A percentile compares a stretch with the other conserved stretches of the same genome.
phyloP scores from a whole-genome alignment of 495 filamentous ascomycete species.

The Platismatia glauca region DNA sequence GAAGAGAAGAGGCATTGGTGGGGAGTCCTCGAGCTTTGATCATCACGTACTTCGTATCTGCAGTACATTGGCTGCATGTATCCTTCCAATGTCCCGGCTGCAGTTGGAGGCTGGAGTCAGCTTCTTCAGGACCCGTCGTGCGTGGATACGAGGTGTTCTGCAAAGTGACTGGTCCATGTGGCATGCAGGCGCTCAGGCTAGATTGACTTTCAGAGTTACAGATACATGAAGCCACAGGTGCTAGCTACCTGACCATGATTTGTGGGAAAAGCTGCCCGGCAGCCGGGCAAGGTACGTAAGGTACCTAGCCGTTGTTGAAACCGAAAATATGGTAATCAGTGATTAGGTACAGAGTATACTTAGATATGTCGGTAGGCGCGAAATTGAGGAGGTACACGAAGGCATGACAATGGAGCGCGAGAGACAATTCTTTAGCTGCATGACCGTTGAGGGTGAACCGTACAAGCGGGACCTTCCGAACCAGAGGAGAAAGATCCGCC shows the following conservation, averaged over 20 bases:
- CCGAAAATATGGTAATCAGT: neutral
- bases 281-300: neutral
- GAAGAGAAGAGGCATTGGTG: neutral
- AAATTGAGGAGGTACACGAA: neutral
- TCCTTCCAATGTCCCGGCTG: neutral
- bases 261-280: neutral
- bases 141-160: neutral
- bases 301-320: neutral
- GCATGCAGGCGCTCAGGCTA: constrained; percentile 3
- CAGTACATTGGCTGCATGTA: neutral
- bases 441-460: neutral
- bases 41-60: neutral
- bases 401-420: neutral
- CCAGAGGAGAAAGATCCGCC: neutral
- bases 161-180: neutral
- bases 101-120: neutral
- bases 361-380: neutral
- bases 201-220: neutral
- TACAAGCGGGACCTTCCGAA: neutral
- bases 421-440: neutral
- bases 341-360: too few relatives aligned
- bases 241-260: neutral
- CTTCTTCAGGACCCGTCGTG: neutral
- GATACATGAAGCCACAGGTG: neutral
- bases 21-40: neutral